Evolutionary conservation across 208 protist genomes (phyloP), one percentile per base, ranked within the genome.

Genomic region (Crithidia bombi): DNA sequence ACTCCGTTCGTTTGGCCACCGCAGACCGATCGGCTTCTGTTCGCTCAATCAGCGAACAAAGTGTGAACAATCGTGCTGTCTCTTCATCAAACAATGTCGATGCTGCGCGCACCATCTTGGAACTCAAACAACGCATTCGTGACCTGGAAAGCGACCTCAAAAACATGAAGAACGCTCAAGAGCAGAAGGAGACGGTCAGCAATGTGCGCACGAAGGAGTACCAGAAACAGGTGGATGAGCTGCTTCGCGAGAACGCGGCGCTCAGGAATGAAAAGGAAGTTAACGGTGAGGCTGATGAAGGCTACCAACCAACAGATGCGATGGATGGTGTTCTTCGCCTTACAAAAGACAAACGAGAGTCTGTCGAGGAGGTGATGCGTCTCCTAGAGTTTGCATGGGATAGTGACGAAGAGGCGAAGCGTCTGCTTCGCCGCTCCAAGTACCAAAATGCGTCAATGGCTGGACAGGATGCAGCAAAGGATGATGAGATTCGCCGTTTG

Each of bases 291-390:
- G 0, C 38, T 23, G 65, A 26, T 5, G 47, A 51, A 25, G 54
- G 25, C 26, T 39, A 19, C 23, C 30, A 11, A 36, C 12, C 36
- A 17, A 28, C 47, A 9, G 50, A 66, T 11, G 46, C 46, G n/a
- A 55, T 62, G 26, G 61, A 77, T 26, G 73, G 68, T 12, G 68
- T 75, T 5, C 41, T 69, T 63, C 82, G 77, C 30, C 69, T 89
- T 35, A 77, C 79, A 25, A 92, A 89, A 50, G 86, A 94, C 66
- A 94, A 89, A 57, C 78, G 79, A 0, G 86, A 90, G 36, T 89
- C 73, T 26, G 75, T 91, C 10, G 86, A 94, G 49, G 86, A 94
- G 62, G 55, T 94, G 44, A 91, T 94, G 86, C 73, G 82, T 30
- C 51, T 82, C 25, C 79, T 94, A 39, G 89, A 94, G 69, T 63